A percentile compares a stretch with the other conserved stretches of the same genome.
phyloP scores from a whole-genome alignment of 148 eudicot species.

The Rhododendron henanense region DNA sequence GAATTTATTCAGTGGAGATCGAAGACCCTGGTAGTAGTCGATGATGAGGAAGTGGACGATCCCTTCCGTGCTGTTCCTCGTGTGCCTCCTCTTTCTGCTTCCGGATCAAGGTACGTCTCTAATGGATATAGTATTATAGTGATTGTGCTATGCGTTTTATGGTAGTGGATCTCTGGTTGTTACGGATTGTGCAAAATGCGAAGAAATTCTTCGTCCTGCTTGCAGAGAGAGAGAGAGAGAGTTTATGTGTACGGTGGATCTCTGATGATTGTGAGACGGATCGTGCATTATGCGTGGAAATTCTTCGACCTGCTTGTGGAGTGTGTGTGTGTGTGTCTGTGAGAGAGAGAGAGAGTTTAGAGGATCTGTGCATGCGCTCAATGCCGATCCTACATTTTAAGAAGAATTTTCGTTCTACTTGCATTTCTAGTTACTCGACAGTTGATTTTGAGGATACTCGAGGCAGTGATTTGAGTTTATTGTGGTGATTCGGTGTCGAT shows the following conservation, averaged over 20 bases:
- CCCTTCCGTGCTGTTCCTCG: constrained; percentile 59
- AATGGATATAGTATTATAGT: neutral
- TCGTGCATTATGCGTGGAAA: neutral
- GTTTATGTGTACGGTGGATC: neutral
- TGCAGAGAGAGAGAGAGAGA: neutral
- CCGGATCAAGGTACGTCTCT: constrained; percentile 76
- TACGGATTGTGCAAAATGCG: neutral
- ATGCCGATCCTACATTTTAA: neutral
- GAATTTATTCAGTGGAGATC: neutral
- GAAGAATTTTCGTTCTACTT: neutral
- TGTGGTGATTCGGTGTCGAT: neutral
- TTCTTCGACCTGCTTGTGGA: neutral
- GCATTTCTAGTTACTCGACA: neutral
- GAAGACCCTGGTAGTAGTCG: too few relatives aligned
- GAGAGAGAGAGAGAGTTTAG: neutral
- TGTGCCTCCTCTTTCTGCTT: constrained; percentile 73
- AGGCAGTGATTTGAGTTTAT: neutral
- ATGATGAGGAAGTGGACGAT: constrained; percentile 92
- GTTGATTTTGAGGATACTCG: neutral
- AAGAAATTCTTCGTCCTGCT: neutral
- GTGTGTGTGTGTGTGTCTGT: too few relatives aligned
- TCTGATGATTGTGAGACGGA: neutral
- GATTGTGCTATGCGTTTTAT: neutral
- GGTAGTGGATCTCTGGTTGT: neutral
- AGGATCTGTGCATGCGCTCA: neutral